Evolutionary conservation across 2,329 filamentous ascomycete genomes (phyloP), one percentile per base, ranked within the genome.

Genomic region (Aquanectria penicillioides): DNA sequence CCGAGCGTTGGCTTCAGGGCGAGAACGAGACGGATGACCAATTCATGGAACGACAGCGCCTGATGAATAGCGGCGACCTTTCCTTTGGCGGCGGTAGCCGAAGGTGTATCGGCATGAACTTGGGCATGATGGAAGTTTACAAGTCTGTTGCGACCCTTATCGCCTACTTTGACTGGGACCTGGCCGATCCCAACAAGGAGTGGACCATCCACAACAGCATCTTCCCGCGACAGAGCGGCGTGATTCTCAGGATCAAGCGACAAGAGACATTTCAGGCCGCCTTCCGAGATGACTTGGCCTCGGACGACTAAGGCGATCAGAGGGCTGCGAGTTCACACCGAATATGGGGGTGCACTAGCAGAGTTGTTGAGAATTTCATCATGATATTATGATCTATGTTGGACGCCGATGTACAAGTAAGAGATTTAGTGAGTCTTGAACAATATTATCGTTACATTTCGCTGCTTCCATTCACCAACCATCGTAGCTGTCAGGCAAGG

Each of bases 51-150:
- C 37, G 53, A 29, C 29, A 34, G 12, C 31, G 28, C 5, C n/a
- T 37, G n/a, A 51, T 51, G 46, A 22, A 36, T 12, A 36, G 37
- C 25, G 23, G 18, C 13, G 36, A 44, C n/a, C 41, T 51, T 38
- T 22, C 38, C 3, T 57, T 57, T 33, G 38, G 54, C 2, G 38
- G 15, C 5, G 54, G 54, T 6, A 36, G 44, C 4, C 29, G 54
- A 6, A 34, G 40, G 3, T 57, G 54, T 25, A 15, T 57, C 13
- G 47, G 47, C 4, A 44, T 37, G 23, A 51, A 57, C n/a, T 10
- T 57, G 37, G 47, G 46, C 4, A 34, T 37, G 31, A 8, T 57
- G 22, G 54, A 52, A 31, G 34, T 46, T 8, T 57, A 57, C 38
- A 57, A 57, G 20, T 26, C 25, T 6, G 33, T 44, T 4, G 36